Conservation (phyloP, 352 stramenopile species). For the Phytophthora pseudosyringae region DNA sequence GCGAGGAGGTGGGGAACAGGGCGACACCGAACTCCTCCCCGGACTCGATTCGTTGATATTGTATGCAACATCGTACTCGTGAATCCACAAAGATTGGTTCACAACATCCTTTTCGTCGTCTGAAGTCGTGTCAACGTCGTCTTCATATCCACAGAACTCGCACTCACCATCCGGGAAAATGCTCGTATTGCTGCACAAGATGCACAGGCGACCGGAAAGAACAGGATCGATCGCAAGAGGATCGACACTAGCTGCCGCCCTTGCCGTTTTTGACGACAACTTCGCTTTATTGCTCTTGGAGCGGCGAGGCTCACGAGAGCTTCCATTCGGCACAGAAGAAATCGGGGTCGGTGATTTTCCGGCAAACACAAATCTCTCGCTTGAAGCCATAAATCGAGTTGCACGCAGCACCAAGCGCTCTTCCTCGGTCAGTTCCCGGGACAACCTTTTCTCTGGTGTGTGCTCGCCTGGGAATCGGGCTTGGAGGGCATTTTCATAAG, state of each 20-base stretch:
- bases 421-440: slow-evolving; percentile 19
- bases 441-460: slow-evolving; percentile 1
- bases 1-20: neutral
- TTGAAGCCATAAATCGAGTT: slow-evolving; percentile 32
- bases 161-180: slow-evolving; percentile 35
- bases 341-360: neutral
- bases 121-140: slow-evolving; percentile 21
- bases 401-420: slow-evolving; percentile 27
- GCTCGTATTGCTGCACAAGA: slow-evolving; percentile 48
- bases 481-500: slow-evolving; percentile 16
- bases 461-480: slow-evolving; percentile 13
- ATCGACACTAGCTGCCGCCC: slow-evolving; percentile 5
- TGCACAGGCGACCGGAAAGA: slow-evolving; percentile 30
- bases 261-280: neutral
- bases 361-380: slow-evolving; percentile 34
- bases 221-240: slow-evolving; percentile 25
- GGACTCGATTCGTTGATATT: slow-evolving; percentile 16
- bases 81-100: slow-evolving; percentile 16
- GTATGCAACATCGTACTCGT: slow-evolving; percentile 17
- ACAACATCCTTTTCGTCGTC: slow-evolving; percentile 14
- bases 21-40: neutral
- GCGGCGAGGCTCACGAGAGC: neutral
- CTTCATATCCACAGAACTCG: slow-evolving; percentile 55
- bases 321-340: neutral
- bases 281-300: neutral